Evolutionary conservation across 768 basidiomycete species (phyloP).

Genomic region (Sporobolomyces phaffii): DNA sequence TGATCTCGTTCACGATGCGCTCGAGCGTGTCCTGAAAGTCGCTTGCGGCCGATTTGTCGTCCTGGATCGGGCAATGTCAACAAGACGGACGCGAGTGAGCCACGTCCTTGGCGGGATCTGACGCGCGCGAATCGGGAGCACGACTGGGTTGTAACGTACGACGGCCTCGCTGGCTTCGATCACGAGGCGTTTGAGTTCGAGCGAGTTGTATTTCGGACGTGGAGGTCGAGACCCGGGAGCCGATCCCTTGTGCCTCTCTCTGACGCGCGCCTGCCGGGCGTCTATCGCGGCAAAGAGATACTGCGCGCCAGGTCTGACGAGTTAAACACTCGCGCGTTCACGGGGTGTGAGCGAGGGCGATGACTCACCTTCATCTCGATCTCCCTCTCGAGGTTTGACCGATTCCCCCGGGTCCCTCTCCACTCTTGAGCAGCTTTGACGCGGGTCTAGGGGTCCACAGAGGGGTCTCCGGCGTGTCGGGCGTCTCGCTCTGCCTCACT

Average conservation of each 20-base stretch:
- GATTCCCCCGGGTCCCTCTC: background rate
- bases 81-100: background rate
- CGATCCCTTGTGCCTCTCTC: background rate
- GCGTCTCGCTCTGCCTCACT: background rate
- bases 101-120: background rate
- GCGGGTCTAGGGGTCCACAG: background rate
- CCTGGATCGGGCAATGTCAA: conserved; percentile 31
- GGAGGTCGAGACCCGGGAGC: background rate
- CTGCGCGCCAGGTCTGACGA: background rate
- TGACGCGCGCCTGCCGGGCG: conserved; percentile 14
- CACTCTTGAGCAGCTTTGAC: background rate
- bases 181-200: conserved; percentile 35
- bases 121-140: background rate
- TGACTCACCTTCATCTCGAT: conserved; percentile 28
- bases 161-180: conserved; percentile 31
- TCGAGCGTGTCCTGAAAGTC: conserved; percentile 93
- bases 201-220: conserved; percentile 5
- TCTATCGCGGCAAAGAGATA: conserved; percentile 40
- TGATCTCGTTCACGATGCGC: conserved; percentile 75
- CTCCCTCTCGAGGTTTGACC: background rate
- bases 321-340: too few relatives aligned
- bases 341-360: background rate
- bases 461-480: background rate
- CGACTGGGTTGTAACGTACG: conserved; percentile 10
- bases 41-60: conserved; percentile 62